These are phyloP conservation scores for Candida bentonensis DNA, from an alignment of 805 yeast species.

Conservation along the genomic window DNA sequence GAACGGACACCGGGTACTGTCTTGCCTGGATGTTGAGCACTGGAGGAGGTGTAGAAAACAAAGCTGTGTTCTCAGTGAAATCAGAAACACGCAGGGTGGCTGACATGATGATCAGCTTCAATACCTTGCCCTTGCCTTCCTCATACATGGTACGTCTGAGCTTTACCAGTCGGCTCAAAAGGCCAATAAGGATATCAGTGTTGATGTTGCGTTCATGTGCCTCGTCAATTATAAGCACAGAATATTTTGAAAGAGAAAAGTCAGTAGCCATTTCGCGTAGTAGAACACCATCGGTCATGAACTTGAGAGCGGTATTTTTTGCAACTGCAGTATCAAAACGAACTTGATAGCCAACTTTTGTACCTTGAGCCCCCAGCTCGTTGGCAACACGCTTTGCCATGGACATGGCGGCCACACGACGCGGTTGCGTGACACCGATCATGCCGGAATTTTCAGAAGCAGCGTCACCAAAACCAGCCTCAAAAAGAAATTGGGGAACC, in stretches of 20 bases:
- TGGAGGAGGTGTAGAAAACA: constrained; percentile 71
- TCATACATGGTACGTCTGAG: constrained; percentile 37
- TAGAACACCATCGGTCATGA: constrained; percentile 94
- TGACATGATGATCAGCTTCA: constrained; percentile 87
- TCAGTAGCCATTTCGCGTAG: constrained; percentile 88
- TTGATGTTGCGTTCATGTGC: constrained; percentile 96
- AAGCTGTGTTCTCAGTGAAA: constrained; percentile 63
- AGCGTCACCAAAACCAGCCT: constrained; percentile 71
- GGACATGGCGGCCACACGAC: constrained; percentile 77
- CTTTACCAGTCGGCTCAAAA: constrained; percentile 73
- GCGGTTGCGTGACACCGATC: constrained; percentile 92
- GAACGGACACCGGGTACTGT: constrained; percentile 85
- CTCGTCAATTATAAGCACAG: constrained; percentile 83
- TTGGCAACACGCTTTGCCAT: constrained; percentile 74
- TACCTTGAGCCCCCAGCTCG: constrained; percentile 60
- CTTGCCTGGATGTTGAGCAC: constrained; percentile 81
- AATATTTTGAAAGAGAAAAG: constrained; percentile 65
- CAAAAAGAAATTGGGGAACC: constrained; percentile 90
- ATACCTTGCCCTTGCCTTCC: constrained; percentile 33
- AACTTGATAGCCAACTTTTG: constrained; percentile 72
- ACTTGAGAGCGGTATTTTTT: constrained; percentile 52
- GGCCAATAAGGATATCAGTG: constrained; percentile 91
- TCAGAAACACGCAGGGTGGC: constrained; percentile 92
- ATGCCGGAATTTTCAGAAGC: constrained; percentile 65
- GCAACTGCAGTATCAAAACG: constrained; percentile 70